These are phyloP conservation scores for Pythium folliculosum DNA, from an alignment of 352 stramenopile species.

Conservation along the genomic window DNA sequence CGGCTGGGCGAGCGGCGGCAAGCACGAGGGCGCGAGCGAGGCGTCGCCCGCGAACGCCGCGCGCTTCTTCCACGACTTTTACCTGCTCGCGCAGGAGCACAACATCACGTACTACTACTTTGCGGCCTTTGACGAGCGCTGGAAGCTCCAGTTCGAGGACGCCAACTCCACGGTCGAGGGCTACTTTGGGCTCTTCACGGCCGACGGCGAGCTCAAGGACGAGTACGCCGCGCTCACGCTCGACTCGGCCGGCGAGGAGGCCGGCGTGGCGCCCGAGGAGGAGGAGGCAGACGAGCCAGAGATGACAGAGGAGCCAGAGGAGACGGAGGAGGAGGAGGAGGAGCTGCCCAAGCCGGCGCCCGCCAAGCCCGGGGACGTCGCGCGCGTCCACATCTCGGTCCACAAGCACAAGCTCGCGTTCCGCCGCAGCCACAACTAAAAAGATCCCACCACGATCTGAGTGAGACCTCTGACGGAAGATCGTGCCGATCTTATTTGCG, in stretches of 20 bases:
- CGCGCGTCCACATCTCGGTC: constrained; percentile 3
- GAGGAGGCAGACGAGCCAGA: too few species aligned
- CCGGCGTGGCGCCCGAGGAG: not conserved
- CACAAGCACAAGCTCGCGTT: not conserved
- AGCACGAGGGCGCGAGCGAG: constrained; percentile 31
- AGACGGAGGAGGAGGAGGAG: not conserved
- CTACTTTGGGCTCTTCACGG: constrained; percentile 68
- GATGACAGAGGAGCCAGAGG: too few species aligned
- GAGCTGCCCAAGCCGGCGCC: not conserved
- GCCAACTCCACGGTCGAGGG: constrained; percentile 66
- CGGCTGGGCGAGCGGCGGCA: constrained; percentile 55
- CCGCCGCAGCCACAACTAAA: not conserved
- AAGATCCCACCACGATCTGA: too few species aligned
- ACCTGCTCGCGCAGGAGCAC: constrained; percentile 47
- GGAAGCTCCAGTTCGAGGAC: constrained; percentile 51
- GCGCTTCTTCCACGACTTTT: constrained; percentile 68
- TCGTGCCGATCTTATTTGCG: too few species aligned
- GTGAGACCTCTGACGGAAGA: too few species aligned
- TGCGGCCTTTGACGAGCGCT: constrained; percentile 60
- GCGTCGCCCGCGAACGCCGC: constrained; percentile 41
- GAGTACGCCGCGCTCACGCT: constrained; percentile 40
- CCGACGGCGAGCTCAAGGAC: constrained; percentile 52
- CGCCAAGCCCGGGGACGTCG: not conserved
- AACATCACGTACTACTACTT: constrained; percentile 72
- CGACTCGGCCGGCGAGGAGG: constrained; percentile 22